phyloP scores from a whole-genome alignment of 2,329 filamentous ascomycete species.

The Colletotrichum theobromicola region DNA sequence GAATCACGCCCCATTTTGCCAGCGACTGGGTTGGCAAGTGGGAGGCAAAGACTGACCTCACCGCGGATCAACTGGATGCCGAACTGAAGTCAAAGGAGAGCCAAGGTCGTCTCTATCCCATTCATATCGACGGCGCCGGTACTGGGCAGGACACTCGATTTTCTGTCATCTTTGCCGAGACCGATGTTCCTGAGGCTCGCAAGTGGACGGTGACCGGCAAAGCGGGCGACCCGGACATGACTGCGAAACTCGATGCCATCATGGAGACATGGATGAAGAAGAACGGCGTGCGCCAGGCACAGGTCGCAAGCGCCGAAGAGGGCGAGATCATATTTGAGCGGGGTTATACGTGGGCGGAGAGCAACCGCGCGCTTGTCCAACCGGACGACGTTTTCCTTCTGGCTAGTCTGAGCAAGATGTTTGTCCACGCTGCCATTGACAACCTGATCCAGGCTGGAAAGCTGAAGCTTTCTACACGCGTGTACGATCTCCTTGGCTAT shows the following conservation, averaged over 20 bases:
- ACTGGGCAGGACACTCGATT: background rate
- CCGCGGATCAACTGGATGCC: background rate
- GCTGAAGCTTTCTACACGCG: background rate
- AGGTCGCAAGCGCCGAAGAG: conserved; percentile 11
- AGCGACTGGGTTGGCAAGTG: conserved; percentile 18
- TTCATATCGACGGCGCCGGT: conserved; percentile 17
- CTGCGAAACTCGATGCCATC: background rate
- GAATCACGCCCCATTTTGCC: conserved; percentile 15
- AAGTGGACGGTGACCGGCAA: conserved; percentile 14
- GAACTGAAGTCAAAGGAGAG: background rate
- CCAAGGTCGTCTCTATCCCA: conserved; percentile 5
- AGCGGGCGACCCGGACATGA: background rate
- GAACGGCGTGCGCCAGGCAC: conserved; percentile 22
- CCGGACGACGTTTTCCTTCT: conserved; percentile 20
- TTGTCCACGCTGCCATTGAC: conserved; percentile 17
- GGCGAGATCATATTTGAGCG: conserved; percentile 10
- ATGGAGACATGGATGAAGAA: conserved; percentile 14
- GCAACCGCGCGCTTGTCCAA: conserved; percentile 3
- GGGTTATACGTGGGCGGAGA: conserved; percentile 22
- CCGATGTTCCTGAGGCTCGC: background rate
- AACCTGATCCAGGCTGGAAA: conserved; percentile 9
- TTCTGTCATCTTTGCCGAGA: conserved; percentile 21
- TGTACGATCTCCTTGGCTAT: conserved; percentile 14
- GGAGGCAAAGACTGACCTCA: conserved; percentile 8
- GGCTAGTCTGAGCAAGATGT: conserved; percentile 23